Conservation (phyloP, 805 yeast species). For the Suhomyces xylopsoci region DNA sequence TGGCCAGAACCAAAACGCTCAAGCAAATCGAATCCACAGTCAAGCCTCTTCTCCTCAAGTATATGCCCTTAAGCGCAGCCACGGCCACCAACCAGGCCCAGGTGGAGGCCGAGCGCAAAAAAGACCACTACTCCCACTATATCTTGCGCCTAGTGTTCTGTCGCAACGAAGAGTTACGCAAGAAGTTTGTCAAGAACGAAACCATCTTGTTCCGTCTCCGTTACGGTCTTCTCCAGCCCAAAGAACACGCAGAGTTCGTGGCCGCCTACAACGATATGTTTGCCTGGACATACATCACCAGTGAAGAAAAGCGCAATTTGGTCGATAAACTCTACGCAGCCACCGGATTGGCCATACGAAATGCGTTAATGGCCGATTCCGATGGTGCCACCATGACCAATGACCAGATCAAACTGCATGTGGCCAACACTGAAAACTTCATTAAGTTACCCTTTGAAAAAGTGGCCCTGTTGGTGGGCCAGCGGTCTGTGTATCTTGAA, state of each 20-base stretch:
- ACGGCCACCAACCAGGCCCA: slow-evolving; percentile 33
- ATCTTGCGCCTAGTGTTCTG: slow-evolving; percentile 88
- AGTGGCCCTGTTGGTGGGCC: slow-evolving; percentile 71
- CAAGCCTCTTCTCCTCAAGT: slow-evolving; percentile 61
- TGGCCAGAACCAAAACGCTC: slow-evolving; percentile 57
- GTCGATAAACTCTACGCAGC: slow-evolving; percentile 53
- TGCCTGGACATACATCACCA: slow-evolving; percentile 66
- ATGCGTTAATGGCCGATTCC: slow-evolving; percentile 22
- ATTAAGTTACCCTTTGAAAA: slow-evolving; percentile 86
- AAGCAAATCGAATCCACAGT: slow-evolving; percentile 65
- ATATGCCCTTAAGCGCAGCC: slow-evolving; percentile 57
- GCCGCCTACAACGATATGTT: slow-evolving; percentile 50
- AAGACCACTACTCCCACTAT: slow-evolving; percentile 91
- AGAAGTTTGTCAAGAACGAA: slow-evolving; percentile 76
- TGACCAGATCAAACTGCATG: slow-evolving; percentile 51
- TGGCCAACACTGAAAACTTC: slow-evolving; percentile 55
- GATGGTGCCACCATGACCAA: slow-evolving; percentile 32
- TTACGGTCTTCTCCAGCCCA: slow-evolving; percentile 56
- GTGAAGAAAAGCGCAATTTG: slow-evolving; percentile 55
- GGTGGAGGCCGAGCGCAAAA: slow-evolving; percentile 60
- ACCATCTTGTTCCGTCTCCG: slow-evolving; percentile 70
- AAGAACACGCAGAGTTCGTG: slow-evolving; percentile 73
- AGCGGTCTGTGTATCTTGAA: slow-evolving; percentile 64
- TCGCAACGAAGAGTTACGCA: slow-evolving; percentile 77
- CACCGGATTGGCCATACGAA: slow-evolving; percentile 43